A percentile compares a stretch with the other conserved stretches of the same genome.
phyloP scores from a whole-genome alignment of 108 stramenopile genomes.

The Nitzschia inconspicua region DNA sequence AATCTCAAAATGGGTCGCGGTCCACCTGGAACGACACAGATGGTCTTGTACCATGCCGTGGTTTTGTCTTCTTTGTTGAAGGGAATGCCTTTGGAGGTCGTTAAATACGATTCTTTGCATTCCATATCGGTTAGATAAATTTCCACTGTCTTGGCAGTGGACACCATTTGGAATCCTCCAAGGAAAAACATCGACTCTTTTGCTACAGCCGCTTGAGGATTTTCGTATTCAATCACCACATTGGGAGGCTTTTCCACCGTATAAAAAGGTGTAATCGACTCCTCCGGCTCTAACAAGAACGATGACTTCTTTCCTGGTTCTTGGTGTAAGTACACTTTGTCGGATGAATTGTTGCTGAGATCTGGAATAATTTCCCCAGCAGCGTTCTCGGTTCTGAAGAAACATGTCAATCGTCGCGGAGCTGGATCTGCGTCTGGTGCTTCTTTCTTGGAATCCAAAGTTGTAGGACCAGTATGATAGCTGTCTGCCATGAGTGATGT shows the following conservation, averaged over 20 bases:
- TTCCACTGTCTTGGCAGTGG: constrained; percentile 19
- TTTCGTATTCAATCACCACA: constrained; percentile 10
- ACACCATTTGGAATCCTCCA: constrained; percentile 42
- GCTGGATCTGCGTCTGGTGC: too few species aligned
- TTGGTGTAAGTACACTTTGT: constrained; percentile 3
- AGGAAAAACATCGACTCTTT: constrained; percentile 16
- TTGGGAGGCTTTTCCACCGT: neutral
- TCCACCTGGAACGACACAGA: constrained; percentile 43
- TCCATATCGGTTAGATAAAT: constrained; percentile 25
- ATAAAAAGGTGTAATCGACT: neutral
- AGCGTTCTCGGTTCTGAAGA: neutral
- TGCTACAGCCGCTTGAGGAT: neutral
- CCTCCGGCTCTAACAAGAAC: constrained; percentile 8
- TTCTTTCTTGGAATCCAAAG: too few species aligned
- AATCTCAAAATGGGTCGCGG: constrained; percentile 20
- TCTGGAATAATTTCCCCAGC: too few species aligned
- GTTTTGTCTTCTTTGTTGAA: constrained; percentile 1
- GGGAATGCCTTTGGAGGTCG: constrained; percentile 33
- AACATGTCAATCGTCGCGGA: constrained; percentile 9
- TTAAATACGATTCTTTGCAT: constrained; percentile 33
- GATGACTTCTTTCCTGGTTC: constrained; percentile 34
- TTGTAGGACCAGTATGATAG: too few species aligned
- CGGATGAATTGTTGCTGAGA: neutral
- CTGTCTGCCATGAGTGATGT: too few species aligned
- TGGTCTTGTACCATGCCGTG: constrained; percentile 12